Evolutionary conservation across 2,329 filamentous ascomycete species (phyloP), one percentile per base, ranked within the genome.

Genomic region (Aspergillus aculeatus): DNA sequence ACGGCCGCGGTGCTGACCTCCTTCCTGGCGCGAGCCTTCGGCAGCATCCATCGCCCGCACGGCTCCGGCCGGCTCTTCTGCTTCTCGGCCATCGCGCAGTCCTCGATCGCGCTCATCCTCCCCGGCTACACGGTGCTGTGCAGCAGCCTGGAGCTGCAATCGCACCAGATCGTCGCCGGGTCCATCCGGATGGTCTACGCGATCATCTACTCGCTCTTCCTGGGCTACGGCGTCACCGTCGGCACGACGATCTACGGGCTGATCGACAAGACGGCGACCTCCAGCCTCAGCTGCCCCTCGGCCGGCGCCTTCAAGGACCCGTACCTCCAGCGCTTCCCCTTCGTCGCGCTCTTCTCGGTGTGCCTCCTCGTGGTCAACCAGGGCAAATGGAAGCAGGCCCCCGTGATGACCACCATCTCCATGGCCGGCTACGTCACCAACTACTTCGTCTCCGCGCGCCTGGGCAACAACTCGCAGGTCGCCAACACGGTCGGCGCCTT

Each of bases 321-420:
- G 31, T 72, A 72, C 48, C 61, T 68, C 9, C 84, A 81, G 62
- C 83, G 82, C 60, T 92, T 92, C 75, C 76, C 87, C 35, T 92
- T 91, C 69, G 90, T 93, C 0, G 84, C 89, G 0, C 75, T 83
- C 2, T 94, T 92, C 70, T 86, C 90, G 21, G 69, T 91, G 38
- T 90, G 87, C 70, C 82, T 92, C 47, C 89, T 88, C 62, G 82
- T 92, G 67, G 87, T 93, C 73, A 92, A 93, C 74, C 89, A 94
- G 66, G 89, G 88, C 58, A 91, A 91, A 74, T 90, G 85, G 84
- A 87, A 85, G 67, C 90, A 94, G 70, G 84, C 86, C 41, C 89
- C 90, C 0, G 82, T 89, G 55, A 94, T 93, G 89, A 77, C 90
- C 2, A 48, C 85, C 61, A 92, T 95, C 67, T 85, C 89, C 0